Conservation (phyloP, 2,329 filamentous ascomycete species). For the Ceratocystis cacaofunesta region DNA sequence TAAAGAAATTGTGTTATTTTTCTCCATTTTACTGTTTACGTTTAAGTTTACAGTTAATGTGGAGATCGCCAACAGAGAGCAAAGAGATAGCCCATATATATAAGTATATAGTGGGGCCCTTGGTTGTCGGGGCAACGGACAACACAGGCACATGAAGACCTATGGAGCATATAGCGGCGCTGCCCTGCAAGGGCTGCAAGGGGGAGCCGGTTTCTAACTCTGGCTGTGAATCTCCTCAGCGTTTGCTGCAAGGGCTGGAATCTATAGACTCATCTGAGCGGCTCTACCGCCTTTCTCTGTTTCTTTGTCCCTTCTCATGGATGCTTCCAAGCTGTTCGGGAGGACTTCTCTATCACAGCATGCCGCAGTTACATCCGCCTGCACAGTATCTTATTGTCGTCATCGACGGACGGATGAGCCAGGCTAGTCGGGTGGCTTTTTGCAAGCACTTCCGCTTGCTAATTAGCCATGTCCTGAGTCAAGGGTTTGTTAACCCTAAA, state of each 20-base stretch:
- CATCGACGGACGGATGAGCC: neutral
- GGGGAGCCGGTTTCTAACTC: neutral
- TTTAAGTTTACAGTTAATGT: neutral
- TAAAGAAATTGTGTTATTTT: slow-evolving; percentile 1
- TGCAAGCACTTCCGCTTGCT: neutral
- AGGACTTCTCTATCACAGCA: neutral
- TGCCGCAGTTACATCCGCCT: neutral
- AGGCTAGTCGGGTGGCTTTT: neutral
- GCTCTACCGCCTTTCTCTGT: neutral
- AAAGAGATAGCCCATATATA: neutral
- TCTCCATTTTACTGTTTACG: neutral
- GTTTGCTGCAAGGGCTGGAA: neutral
- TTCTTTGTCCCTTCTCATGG: neutral
- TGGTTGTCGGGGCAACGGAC: neutral
- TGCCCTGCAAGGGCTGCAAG: neutral
- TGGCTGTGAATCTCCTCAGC: neutral
- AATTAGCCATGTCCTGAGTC: neutral
- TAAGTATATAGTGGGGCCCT: neutral
- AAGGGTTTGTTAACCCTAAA: neutral
- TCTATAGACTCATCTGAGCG: neutral
- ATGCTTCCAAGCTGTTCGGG: neutral
- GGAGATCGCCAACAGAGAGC: neutral
- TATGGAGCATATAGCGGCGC: no score
- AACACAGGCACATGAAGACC: neutral
- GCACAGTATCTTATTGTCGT: neutral